Evolutionary conservation across 805 yeast genomes (phyloP).

Genomic region (Babjeviella inositovora): DNA sequence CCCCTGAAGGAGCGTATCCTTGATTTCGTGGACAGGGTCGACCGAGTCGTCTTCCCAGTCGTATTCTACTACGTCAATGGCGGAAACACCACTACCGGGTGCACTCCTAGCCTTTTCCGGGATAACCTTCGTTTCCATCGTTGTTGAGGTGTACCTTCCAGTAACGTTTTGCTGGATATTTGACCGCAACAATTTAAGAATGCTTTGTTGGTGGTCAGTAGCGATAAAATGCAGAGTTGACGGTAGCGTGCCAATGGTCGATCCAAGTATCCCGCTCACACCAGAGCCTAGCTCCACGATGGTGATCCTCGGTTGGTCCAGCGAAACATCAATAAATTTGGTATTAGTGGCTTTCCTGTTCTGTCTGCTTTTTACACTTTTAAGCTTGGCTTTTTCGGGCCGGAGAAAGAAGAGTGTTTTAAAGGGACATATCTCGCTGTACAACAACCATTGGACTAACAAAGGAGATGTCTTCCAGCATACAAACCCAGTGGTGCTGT

Average conservation of each 20-base stretch:
- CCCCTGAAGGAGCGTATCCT: conserved; percentile 1
- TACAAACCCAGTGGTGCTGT: conserved; percentile 50
- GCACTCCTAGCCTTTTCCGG: conserved; percentile 1
- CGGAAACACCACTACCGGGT: conserved; percentile 3
- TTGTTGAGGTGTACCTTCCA: conserved; percentile 7
- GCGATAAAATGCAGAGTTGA: conserved; percentile 23
- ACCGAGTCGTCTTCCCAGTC: conserved; percentile 57
- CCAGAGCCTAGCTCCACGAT: conserved; percentile 53
- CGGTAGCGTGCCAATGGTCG: conserved; percentile 18
- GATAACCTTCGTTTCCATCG: conserved; percentile 5
- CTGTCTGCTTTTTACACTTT: too few species aligned
- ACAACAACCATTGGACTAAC: conserved; percentile 37
- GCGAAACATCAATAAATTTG: not conserved
- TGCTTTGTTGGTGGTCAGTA: conserved; percentile 41
- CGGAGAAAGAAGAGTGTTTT: conserved; percentile 1
- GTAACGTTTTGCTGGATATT: conserved; percentile 25
- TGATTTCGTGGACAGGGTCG: conserved; percentile 12
- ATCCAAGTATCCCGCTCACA: conserved; percentile 31
- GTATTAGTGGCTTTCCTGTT: too few species aligned
- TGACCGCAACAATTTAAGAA: conserved; percentile 27
- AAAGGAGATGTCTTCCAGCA: conserved; percentile 38
- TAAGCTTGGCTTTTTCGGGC: too few species aligned
- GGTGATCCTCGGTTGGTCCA: conserved; percentile 5
- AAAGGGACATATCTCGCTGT: conserved; percentile 11
- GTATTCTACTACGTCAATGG: conserved; percentile 28